Evolutionary conservation across 768 basidiomycete genomes (phyloP).

Genomic region (Trametes punicea): DNA sequence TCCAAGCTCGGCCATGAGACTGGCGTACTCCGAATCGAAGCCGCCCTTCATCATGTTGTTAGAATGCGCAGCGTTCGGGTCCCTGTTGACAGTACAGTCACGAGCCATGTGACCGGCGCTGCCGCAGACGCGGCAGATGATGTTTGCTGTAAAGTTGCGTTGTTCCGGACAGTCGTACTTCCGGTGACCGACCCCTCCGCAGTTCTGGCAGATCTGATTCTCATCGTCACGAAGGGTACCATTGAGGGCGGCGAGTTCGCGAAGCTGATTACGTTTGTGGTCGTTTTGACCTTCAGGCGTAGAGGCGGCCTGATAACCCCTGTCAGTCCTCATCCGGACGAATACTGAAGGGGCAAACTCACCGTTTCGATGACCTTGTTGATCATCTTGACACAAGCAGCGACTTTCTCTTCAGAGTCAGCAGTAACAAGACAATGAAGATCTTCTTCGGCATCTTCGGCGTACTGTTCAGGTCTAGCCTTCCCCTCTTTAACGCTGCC

Average conservation of each 20-base stretch:
- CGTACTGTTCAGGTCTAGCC: constrained; percentile 88
- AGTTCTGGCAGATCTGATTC: constrained; percentile 98
- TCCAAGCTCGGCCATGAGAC: constrained; percentile 95
- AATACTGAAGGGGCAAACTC: constrained; percentile 29
- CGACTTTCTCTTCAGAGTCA: constrained; percentile 90
- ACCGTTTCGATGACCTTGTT: constrained; percentile 98
- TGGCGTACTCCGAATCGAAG: constrained; percentile 98
- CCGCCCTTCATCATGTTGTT: constrained; percentile 63
- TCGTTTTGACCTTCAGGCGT: constrained; percentile 99
- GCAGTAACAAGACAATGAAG: constrained; percentile 95
- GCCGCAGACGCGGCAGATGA: constrained; percentile 98
- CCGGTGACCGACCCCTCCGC: constrained; percentile 89
- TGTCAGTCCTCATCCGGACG: background rate
- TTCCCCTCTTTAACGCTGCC: constrained; percentile 99
- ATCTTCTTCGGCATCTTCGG: constrained; percentile 98
- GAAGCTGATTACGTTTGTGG: constrained; percentile 97
- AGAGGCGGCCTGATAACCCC: constrained; percentile 76
- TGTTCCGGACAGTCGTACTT: constrained; percentile 99
- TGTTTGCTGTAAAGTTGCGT: constrained; percentile 97
- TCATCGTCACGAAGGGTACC: constrained; percentile 99
- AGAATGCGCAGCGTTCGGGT: constrained; percentile 63
- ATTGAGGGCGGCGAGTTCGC: constrained; percentile 95
- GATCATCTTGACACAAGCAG: constrained; percentile 89
- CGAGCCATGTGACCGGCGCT: constrained; percentile 99
- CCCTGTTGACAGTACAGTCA: constrained; percentile 92